These are phyloP conservation scores for Protea cynaroides DNA, from an alignment of 164 flowering plant species.

Conservation along the genomic window DNA sequence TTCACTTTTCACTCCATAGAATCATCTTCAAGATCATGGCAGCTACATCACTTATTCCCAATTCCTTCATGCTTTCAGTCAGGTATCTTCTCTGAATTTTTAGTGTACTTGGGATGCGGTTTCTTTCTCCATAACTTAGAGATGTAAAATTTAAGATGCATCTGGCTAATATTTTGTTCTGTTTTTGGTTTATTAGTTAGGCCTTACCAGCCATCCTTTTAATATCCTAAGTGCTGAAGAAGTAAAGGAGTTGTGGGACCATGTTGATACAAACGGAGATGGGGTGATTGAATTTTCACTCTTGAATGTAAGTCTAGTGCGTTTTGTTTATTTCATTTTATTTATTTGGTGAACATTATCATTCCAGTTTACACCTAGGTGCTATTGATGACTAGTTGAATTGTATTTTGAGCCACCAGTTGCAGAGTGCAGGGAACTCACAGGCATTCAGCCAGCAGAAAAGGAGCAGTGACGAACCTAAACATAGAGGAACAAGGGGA, in stretches of 20 bases:
- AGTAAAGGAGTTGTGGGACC: conserved; percentile 71
- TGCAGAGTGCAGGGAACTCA: too few species aligned
- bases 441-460: conserved; percentile 33
- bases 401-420: too few species aligned
- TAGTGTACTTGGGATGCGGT: not conserved
- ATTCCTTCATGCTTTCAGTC: conserved; percentile 76
- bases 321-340: too few species aligned
- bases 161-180: conserved; percentile 4
- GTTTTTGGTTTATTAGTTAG: conserved; percentile 42
- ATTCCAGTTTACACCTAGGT: too few species aligned
- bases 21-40: conserved; percentile 27
- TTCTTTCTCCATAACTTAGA: not conserved
- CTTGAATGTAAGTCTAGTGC: conserved; percentile 57
- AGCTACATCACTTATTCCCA: conserved; percentile 64
- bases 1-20: conserved; percentile 6
- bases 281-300: conserved; percentile 66
- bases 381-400: too few species aligned
- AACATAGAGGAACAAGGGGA: conserved; percentile 27
- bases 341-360: not conserved
- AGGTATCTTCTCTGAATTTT: conserved; percentile 34
- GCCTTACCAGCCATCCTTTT: conserved; percentile 49
- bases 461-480: conserved; percentile 27
- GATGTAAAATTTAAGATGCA: not conserved
- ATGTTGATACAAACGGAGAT: conserved; percentile 72
- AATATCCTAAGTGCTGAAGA: conserved; percentile 69